Evolutionary conservation across 148 eudicot species (phyloP).

Genomic region (Dianthus caryophyllus): DNA sequence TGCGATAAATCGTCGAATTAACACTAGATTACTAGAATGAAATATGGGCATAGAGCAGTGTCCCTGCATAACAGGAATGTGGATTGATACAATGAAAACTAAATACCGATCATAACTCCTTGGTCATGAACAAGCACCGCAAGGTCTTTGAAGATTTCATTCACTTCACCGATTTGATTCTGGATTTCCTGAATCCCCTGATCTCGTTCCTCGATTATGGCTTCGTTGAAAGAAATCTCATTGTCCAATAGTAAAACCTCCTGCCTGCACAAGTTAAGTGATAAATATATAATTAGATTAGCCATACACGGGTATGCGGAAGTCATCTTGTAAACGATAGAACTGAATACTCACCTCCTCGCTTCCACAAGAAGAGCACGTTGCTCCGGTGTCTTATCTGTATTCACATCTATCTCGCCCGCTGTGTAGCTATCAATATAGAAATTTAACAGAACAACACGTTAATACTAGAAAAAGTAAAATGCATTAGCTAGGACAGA

Average conservation of each 20-base stretch:
- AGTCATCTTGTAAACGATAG: neutral
- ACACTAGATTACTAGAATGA: neutral
- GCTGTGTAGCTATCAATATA: conserved; percentile 41
- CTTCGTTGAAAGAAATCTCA: conserved; percentile 69
- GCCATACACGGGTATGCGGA: neutral
- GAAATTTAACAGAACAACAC: neutral
- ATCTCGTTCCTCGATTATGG: conserved; percentile 72
- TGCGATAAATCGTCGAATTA: conserved; percentile 18
- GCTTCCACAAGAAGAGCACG: conserved; percentile 75
- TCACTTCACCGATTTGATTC: conserved; percentile 80
- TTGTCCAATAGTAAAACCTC: conserved; percentile 62
- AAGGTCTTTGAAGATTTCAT: conserved; percentile 82
- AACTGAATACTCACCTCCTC: conserved; percentile 46
- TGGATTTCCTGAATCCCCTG: conserved; percentile 82
- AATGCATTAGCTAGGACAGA: neutral
- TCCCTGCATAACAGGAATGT: neutral
- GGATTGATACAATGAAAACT: conserved; percentile 6
- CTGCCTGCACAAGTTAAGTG: conserved; percentile 42
- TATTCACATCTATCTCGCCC: conserved; percentile 43
- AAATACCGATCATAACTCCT: conserved; percentile 75
- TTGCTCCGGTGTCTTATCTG: conserved; percentile 59
- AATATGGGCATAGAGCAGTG: neutral
- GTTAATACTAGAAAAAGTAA: neutral
- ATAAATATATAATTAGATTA: neutral
- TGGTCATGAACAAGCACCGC: conserved; percentile 81